Percentiles rank a stretch among this genome's conserved stretches.
Conservation (phyloP, 345 rosid species). For the Noccaea bulbosa region DNA sequence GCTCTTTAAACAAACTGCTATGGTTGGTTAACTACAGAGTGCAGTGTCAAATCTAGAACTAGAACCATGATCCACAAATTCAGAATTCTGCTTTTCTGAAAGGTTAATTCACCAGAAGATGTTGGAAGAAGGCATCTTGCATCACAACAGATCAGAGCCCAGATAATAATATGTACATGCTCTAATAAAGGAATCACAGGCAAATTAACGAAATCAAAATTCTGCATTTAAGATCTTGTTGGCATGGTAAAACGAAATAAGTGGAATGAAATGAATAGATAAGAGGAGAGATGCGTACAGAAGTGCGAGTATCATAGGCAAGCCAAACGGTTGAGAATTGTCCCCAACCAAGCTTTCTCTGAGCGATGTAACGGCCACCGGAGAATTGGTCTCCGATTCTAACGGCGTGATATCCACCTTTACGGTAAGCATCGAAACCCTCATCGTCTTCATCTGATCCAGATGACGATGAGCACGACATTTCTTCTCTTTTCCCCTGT, state of each 20-base stretch:
- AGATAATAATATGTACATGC: constrained; percentile 4
- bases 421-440: constrained; percentile 90
- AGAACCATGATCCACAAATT: constrained; percentile 23
- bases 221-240: constrained; percentile 18
- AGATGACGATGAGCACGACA: constrained; percentile 90
- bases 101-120: constrained; percentile 21
- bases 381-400: constrained; percentile 85
- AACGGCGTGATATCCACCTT: constrained; percentile 99
- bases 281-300: constrained; percentile 51
- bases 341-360: constrained; percentile 99
- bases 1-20: background rate
- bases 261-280: background rate
- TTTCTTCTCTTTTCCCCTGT: constrained; percentile 33
- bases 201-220: background rate
- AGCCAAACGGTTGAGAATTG: constrained; percentile 99
- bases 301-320: constrained; percentile 82
- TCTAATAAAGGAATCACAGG: background rate
- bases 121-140: constrained; percentile 5
- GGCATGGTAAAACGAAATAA: background rate
- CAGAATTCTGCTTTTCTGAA: constrained; percentile 7
- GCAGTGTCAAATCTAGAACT: constrained; percentile 13
- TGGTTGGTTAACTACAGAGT: constrained; percentile 20
- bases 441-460: constrained; percentile 94
- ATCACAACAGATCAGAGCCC: constrained; percentile 28
- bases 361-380: constrained; percentile 87